A percentile compares a stretch with the other conserved stretches of the same genome.
phyloP scores from a whole-genome alignment of 371 early-diverging fungal species.

The Syncephalastrum monosporum region DNA sequence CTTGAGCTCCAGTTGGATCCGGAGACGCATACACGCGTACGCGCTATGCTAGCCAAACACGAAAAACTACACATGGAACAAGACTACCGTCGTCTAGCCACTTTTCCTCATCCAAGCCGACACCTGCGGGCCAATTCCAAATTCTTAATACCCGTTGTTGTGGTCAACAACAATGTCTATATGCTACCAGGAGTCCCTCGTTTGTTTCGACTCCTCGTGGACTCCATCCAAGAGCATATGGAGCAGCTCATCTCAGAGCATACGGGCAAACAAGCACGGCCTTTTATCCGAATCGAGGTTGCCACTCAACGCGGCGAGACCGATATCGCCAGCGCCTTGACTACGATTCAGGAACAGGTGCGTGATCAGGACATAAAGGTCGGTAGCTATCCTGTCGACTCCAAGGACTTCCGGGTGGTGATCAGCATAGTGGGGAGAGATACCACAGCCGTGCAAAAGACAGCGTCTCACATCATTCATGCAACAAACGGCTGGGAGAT shows the following conservation, averaged over 20 bases:
- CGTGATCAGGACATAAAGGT: conserved; percentile 50
- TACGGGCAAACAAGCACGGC: conserved; percentile 13
- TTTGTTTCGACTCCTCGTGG: conserved; percentile 57
- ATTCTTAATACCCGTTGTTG: conserved; percentile 42
- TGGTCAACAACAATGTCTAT: conserved; percentile 52
- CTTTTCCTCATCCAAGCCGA: conserved; percentile 47
- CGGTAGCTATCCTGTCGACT: conserved; percentile 61
- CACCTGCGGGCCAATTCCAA: conserved; percentile 37
- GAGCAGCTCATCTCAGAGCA: conserved; percentile 15
- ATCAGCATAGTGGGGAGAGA: conserved; percentile 56
- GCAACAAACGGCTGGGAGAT: conserved; percentile 24
- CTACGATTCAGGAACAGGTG: conserved; percentile 44
- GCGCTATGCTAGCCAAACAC: conserved; percentile 17
- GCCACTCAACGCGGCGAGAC: conserved; percentile 57
- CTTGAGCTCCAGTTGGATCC: conserved; percentile 45
- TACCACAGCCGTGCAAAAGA: conserved; percentile 23
- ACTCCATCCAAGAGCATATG: conserved; percentile 31
- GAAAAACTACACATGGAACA: conserved; percentile 8
- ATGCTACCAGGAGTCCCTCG: conserved; percentile 74
- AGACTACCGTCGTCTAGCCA: conserved; percentile 58
- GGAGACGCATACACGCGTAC: conserved; percentile 53
- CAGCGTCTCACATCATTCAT: conserved; percentile 18
- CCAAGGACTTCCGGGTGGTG: conserved; percentile 39
- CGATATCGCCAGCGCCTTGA: conserved; percentile 53
- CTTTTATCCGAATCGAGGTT: conserved; percentile 53